Base-by-base conservation (phyloP, 2,329 filamentous ascomycete genomes). In the Aspergillus calidoustus region DNA sequence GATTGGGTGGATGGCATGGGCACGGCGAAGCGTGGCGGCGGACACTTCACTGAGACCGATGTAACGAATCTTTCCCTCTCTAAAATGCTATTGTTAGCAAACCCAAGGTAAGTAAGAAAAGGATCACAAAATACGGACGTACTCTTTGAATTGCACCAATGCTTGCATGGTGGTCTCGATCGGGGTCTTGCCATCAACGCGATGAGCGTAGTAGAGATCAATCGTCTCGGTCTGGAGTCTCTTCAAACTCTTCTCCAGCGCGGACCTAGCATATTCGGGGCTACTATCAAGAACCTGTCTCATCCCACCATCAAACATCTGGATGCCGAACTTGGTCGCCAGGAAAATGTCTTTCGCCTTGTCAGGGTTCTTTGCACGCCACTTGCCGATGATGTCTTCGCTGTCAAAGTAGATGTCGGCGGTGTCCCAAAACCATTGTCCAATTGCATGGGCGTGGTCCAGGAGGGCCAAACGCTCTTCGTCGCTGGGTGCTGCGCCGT, bases 31-130 rank as follows among this genome's bases (percentile, higher is more conserved):
- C 0, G 83, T 83, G 5, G 74, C 71, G 3, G 82, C 79, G 23
- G 77, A 80, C 57, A 81, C 79, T 65, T 83, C 82, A 13, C 77
- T 82, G 9, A 87, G 71, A 2, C 84, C 84, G 3, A 87, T 73
- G 66, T 84, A 76, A 48, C 77, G 77, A 67, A 87, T 82, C 69
- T 86, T 85, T 5, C 85, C 84, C 22, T 55, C 53, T 9, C 53
- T 48, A 44, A n/a, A 43, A 3, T 9, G 22, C 38, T 11, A 5
- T 34, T 44, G 52, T 55, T n/a, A 55, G 15, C 31, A 38, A 9
- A 15, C 31, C 4, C 11, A 15, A 7, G 25, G 9, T 15, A 31
- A 28, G 6, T 17, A 44, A 8, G 6, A 2, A 43, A 44, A 13
- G 3, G 4, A 15, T 2, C 25, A 2, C 6, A 28, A 28, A 2